A percentile compares a stretch with the other conserved stretches of the same genome.
phyloP scores from a whole-genome alignment of 1,139 yeast genomes.

The Scheffersomyces illinoinensis region DNA sequence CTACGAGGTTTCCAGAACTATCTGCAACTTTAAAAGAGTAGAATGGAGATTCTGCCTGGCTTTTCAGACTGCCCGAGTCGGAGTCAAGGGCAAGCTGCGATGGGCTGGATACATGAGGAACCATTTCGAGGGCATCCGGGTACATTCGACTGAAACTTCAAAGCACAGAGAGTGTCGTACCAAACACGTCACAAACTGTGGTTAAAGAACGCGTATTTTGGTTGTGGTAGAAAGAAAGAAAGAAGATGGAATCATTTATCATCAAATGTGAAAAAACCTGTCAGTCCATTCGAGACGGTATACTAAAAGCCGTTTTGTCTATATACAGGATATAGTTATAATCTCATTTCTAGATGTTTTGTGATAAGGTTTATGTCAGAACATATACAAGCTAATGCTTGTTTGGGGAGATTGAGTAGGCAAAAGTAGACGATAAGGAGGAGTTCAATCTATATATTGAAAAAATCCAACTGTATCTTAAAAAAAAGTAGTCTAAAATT shows the following conservation, averaged over 20 bases:
- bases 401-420: too few species aligned
- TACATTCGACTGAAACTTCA: background rate
- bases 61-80: background rate
- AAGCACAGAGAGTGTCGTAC: background rate
- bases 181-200: background rate
- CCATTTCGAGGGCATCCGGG: background rate
- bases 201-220: background rate
- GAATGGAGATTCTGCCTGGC: constrained; percentile 5
- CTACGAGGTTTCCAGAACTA: constrained; percentile 5
- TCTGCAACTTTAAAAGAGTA: constrained; percentile 16
- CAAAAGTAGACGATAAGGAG: background rate
- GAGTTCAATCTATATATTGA: background rate
- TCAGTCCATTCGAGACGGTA: background rate
- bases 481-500: too few species aligned
- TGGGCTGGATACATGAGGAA: background rate
- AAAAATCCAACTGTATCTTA: too few species aligned
- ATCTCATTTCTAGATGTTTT: background rate
- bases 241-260: too few species aligned
- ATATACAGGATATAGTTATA: background rate
- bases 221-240: background rate
- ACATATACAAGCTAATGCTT: too few species aligned
- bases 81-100: background rate
- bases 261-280: background rate
- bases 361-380: background rate
- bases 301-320: background rate